A percentile compares a stretch with the other conserved stretches of the same genome.
Conservation (phyloP, 331 rosid genomes). For the Quercus lobata region DNA sequence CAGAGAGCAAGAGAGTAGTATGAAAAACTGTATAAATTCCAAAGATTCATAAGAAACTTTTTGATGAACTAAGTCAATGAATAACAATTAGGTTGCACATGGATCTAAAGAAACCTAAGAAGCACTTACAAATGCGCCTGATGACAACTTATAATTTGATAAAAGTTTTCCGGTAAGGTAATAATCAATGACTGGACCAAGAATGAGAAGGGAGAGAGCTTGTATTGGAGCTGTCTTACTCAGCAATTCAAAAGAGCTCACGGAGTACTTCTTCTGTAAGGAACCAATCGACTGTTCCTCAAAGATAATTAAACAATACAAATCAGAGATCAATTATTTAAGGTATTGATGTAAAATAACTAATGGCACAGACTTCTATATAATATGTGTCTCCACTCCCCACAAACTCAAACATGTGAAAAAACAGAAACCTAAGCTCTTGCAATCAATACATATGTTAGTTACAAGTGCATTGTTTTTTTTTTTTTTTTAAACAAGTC, state of each 20-base stretch:
- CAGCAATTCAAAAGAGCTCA: not conserved
- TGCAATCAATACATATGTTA: not conserved
- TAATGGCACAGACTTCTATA: too few species aligned
- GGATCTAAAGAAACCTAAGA: too few species aligned
- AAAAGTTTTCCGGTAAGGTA: not conserved
- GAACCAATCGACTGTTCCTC: too few species aligned
- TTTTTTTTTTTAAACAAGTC: not conserved
- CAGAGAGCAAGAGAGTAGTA: too few species aligned
- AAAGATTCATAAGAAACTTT: too few species aligned
- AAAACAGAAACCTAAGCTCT: not conserved
- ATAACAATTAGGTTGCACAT: too few species aligned
- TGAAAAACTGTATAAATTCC: too few species aligned
- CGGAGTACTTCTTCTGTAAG: not conserved
- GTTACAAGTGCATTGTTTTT: not conserved
- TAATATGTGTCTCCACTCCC: not conserved
- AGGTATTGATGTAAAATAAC: too few species aligned
- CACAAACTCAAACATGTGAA: not conserved
- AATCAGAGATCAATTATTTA: too few species aligned
- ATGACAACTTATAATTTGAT: not conserved
- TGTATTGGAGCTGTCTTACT: not conserved
- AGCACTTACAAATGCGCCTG: not conserved
- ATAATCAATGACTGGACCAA: not conserved
- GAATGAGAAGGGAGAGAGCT: not conserved
- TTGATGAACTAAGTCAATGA: too few species aligned
- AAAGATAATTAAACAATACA: too few species aligned